Percentiles rank a stretch among this genome's conserved stretches.
Conservation (phyloP, 106 monocot genomes). For the Dendrobium catenatum region DNA sequence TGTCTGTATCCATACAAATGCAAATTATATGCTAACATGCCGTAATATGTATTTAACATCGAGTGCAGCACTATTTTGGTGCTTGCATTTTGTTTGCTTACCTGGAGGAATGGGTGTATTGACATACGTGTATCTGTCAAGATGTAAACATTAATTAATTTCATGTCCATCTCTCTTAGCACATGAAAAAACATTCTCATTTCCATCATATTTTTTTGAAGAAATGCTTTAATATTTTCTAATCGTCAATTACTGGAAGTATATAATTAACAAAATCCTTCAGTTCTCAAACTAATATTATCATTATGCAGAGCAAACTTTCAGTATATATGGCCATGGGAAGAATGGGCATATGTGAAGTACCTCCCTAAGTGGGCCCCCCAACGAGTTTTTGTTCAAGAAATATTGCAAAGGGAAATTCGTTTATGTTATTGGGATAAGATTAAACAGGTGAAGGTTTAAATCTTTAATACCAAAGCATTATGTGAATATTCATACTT, state of each 20-base stretch:
- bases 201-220: too few relatives aligned
- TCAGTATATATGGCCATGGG: conserved; percentile 86
- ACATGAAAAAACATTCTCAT: too few relatives aligned
- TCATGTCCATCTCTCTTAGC: too few relatives aligned
- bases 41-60: too few relatives aligned
- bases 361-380: conserved; percentile 92
- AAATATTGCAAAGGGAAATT: conserved; percentile 88
- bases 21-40: too few relatives aligned
- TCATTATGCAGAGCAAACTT: conserved; percentile 68
- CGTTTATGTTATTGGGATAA: conserved; percentile 92
- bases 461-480: not conserved
- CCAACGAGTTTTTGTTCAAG: conserved; percentile 94
- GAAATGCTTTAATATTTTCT: not conserved
- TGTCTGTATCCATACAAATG: too few relatives aligned
- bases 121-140: too few relatives aligned
- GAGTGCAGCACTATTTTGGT: too few relatives aligned
- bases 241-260: not conserved
- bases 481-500: not conserved
- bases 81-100: too few relatives aligned
- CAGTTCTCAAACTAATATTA: not conserved
- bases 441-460: conserved; percentile 77
- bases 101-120: too few relatives aligned
- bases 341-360: conserved; percentile 75
- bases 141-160: too few relatives aligned
- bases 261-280: not conserved